A percentile compares a stretch with the other conserved stretches of the same genome.
Conservation (phyloP, 208 protist genomes). For the Crithidia fasciculata region DNA sequence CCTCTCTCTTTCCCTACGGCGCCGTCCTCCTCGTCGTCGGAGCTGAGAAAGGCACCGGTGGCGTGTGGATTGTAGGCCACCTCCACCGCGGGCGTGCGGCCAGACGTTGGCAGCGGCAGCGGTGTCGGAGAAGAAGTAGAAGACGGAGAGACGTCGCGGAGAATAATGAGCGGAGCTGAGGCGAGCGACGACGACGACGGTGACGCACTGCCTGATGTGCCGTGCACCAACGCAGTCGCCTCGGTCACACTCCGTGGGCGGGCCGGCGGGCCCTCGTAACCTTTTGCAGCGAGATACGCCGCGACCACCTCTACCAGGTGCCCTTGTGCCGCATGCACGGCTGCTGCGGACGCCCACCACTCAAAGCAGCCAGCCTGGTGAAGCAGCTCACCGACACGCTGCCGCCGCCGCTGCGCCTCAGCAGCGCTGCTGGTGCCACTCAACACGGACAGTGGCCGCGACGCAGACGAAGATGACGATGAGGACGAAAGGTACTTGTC, state of each 20-base stretch:
- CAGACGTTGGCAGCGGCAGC: background rate
- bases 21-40: constrained; percentile 62
- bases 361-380: constrained; percentile 55
- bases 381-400: constrained; percentile 19
- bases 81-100: constrained; percentile 13
- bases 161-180: constrained; percentile 4
- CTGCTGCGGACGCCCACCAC: constrained; percentile 48
- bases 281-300: background rate
- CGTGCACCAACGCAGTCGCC: constrained; percentile 15
- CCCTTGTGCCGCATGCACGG: constrained; percentile 35
- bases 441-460: constrained; percentile 9
- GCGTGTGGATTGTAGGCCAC: constrained; percentile 65
- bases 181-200: background rate
- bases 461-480: background rate
- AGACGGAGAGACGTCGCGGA: background rate
- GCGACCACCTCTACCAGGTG: constrained; percentile 27
- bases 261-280: background rate
- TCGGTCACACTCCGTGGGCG: constrained; percentile 11
- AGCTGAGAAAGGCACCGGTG: constrained; percentile 71
- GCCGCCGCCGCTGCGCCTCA: constrained; percentile 10
- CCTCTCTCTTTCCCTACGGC: background rate
- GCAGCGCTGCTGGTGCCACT: background rate
- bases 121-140: background rate
- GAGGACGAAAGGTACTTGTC: constrained; percentile 22
- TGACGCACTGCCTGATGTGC: background rate